Evolutionary conservation across 805 yeast species (phyloP), one percentile per base, ranked within the genome.

Genomic region (Kodamaea restingae): DNA sequence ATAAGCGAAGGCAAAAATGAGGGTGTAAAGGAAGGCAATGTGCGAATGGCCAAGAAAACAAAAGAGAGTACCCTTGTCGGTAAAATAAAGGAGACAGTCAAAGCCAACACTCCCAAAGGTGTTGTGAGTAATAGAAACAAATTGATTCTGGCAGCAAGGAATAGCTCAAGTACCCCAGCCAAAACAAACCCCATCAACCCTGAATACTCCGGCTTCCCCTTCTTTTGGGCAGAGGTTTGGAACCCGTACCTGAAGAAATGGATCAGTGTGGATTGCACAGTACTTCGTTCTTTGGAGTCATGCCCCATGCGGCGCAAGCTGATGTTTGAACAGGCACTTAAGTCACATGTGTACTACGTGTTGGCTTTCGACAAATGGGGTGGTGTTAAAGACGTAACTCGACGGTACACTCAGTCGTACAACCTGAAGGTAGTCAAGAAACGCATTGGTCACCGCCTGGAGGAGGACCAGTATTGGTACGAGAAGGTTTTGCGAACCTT

Each of bases 221-320:
- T 29, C n/a, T 88, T 82, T 54, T 93, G 98, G 98, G 80, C 80
- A 15, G 98, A 93, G 56, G 96, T 85, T 0, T 91, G 95, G 95
- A 90, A 91, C 55, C 73, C 74, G 36, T 76, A 73, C 42, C 62
- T 78, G 4, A 72, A 78, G 42, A 75, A 71, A 36, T 91, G 96
- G 95, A 73, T 88, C n/a, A 77, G 95, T 2, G 70, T 88, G 2
- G 98, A 93, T 52, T 93, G 97, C 0, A 65, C 81, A 0, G 80
- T 81, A 20, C 72, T 81, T 40, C 60, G 75, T 40, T 59, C 73
- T 7, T 76, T 87, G 28, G 95, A 87, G 57, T 67, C 75, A 24
- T 73, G 82, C 6, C 75, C 77, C 6, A 56, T 61, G 55, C 58
- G 74, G 40, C 63, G 76, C 9, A 73, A 67, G 43, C 71, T 80